These are phyloP conservation scores for Sporothrix pseudoabietina DNA, from an alignment of 2,329 filamentous ascomycete genomes.

Conservation along the genomic window DNA sequence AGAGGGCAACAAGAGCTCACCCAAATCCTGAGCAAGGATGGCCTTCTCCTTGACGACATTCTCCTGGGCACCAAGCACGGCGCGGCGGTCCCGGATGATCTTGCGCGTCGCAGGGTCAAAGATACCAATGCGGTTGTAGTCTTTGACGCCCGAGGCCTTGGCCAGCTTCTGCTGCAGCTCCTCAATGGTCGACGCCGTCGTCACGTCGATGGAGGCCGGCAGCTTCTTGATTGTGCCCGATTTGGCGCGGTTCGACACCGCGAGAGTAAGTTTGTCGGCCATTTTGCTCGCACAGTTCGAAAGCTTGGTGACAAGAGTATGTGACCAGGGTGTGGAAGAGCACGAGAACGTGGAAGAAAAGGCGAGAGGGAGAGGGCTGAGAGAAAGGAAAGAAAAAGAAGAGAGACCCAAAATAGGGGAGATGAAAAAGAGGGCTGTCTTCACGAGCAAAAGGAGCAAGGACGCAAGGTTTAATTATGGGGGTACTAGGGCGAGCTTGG, in stretches of 20 bases:
- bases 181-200: constrained; percentile 58
- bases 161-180: constrained; percentile 61
- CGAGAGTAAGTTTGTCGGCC: constrained; percentile 42
- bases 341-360: background rate
- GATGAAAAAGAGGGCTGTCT: background rate
- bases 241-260: constrained; percentile 51
- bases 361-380: background rate
- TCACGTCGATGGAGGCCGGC: constrained; percentile 54
- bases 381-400: background rate
- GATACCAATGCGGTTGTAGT: constrained; percentile 64
- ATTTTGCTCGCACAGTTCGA: constrained; percentile 25
- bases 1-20: constrained; percentile 51
- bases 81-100: constrained; percentile 64
- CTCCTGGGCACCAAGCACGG: constrained; percentile 52
- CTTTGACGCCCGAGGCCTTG: constrained; percentile 52
- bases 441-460: background rate
- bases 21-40: constrained; percentile 90
- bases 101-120: constrained; percentile 63
- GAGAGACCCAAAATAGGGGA: constrained; percentile 12
- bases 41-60: constrained; percentile 54
- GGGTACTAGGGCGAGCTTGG: background rate
- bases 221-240: constrained; percentile 58
- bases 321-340: background rate
- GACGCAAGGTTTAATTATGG: background rate
- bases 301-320: too few species aligned